Base-by-base conservation (phyloP, 176 grass and related monocot species). In the Triticum turgidum region DNA sequence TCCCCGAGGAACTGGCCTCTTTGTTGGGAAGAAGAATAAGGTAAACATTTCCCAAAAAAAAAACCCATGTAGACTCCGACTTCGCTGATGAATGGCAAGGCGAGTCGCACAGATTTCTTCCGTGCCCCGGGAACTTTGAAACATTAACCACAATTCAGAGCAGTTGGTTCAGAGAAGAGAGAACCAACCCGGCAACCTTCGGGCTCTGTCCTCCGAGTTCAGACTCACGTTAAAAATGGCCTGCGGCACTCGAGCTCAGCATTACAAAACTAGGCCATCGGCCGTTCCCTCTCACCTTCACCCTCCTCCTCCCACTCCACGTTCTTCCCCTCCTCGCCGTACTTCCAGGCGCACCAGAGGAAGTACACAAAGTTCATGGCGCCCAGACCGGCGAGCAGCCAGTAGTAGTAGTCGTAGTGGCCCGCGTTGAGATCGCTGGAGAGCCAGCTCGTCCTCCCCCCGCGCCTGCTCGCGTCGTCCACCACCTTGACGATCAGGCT, bases 401-500 rank as follows among this genome's bases (percentile, higher is more conserved):
- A 95, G 90, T 90, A 92, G 42, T 88, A 94, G 85, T 92, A 88
- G 82, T 92, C 88, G 51, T 90, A 90, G 85, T 83, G 85, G 1
- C 88, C 93, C 51, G 52, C 73, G 83, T 92, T 88, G 14, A 90
- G 11, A 73, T 92, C 67, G 6, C 22, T 79, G 6, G 76, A 54
- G 22, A 92, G 44, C 92, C 89, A 94, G 35, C 89, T 73, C 61
- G 74, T 86, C 15, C 13, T 69, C 0, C 87, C 92, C 4, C 69
- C 74, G 0, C 38, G 41, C 20, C 17, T 44, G 49, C 82, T 94
- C 14, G 77, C 63, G 17, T 14, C 70, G 27, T 90, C 29, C 4
- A 90, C 79, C 18, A 86, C 44, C 68, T 82, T 73, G 1, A 92
- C 62, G 33, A 92, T 80, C 61, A 94, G 12, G 4, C 59, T 82